phyloP scores from a whole-genome alignment of 176 grass and related monocot species.

The Saccharum officinarum region DNA sequence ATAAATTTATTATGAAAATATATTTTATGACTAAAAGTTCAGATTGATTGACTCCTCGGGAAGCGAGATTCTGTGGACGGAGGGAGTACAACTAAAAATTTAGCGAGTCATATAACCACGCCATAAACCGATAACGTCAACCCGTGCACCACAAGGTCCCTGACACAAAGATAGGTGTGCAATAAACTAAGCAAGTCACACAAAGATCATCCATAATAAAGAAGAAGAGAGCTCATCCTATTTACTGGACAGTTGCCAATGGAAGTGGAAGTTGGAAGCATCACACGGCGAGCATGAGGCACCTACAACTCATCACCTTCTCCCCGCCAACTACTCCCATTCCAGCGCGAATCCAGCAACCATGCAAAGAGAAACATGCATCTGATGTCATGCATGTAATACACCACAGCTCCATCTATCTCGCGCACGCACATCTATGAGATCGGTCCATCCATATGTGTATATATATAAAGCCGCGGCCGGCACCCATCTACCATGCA shows the following conservation, averaged over 20 bases:
- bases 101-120: background rate
- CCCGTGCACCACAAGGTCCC: no score
- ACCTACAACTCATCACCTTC: constrained; percentile 43
- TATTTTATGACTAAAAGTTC: no score
- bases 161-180: background rate
- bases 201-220: constrained; percentile 1
- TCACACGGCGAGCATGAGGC: constrained; percentile 38
- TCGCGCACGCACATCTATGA: background rate
- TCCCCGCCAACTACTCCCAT: constrained; percentile 10
- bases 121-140: background rate
- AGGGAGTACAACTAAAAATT: no score
- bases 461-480: background rate
- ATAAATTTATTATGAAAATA: no score
- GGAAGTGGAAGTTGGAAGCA: background rate
- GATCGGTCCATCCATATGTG: background rate
- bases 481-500: constrained; percentile 9
- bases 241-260: background rate
- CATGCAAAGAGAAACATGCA: constrained; percentile 49
- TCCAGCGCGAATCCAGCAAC: constrained; percentile 30
- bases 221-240: background rate
- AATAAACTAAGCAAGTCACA: constrained; percentile 24
- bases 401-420: background rate
- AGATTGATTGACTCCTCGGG: no score
- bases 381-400: background rate
- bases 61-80: no score